These are phyloP conservation scores for Salvia miltiorrhiza DNA, from an alignment of 257 asterid genomes.

Conservation along the genomic window DNA sequence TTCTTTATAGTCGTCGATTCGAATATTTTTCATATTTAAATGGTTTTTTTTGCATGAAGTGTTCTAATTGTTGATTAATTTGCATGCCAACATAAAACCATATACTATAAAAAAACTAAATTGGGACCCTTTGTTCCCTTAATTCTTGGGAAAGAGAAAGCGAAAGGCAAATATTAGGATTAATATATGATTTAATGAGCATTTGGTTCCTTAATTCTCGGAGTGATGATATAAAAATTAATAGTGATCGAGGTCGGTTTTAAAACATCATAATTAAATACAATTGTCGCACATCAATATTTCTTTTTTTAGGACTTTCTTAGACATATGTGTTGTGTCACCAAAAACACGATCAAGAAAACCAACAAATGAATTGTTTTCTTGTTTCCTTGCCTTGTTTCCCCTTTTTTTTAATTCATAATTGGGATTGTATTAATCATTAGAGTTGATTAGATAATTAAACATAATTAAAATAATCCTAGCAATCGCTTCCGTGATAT, in stretches of 20 bases:
- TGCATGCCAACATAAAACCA: no score
- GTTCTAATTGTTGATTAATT: no score
- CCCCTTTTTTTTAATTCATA: background rate
- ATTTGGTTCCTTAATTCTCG: slow-evolving; percentile 20
- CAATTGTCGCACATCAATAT: background rate
- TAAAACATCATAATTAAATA: slow-evolving; percentile 26
- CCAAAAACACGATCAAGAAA: slow-evolving; percentile 50
- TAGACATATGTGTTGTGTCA: slow-evolving; percentile 32
- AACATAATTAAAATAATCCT: background rate
- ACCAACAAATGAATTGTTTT: slow-evolving; percentile 41
- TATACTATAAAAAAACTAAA: no score
- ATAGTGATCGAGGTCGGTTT: slow-evolving; percentile 32
- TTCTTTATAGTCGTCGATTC: no score
- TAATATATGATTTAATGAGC: slow-evolving; percentile 18
- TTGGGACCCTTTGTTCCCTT: slow-evolving; percentile 5
- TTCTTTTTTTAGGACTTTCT: background rate
- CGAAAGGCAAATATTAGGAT: background rate
- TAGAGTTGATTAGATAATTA: background rate
- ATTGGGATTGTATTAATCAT: slow-evolving; percentile 18
- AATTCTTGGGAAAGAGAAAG: background rate
- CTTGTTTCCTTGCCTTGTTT: slow-evolving; percentile 39
- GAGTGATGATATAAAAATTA: slow-evolving; percentile 38
- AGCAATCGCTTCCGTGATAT: background rate
- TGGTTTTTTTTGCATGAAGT: background rate
- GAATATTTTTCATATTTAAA: no score